A percentile compares a stretch with the other conserved stretches of the same genome.
These are phyloP conservation scores for Thraustotheca clavata DNA, from an alignment of 352 stramenopile genomes.

Conservation along the genomic window DNA sequence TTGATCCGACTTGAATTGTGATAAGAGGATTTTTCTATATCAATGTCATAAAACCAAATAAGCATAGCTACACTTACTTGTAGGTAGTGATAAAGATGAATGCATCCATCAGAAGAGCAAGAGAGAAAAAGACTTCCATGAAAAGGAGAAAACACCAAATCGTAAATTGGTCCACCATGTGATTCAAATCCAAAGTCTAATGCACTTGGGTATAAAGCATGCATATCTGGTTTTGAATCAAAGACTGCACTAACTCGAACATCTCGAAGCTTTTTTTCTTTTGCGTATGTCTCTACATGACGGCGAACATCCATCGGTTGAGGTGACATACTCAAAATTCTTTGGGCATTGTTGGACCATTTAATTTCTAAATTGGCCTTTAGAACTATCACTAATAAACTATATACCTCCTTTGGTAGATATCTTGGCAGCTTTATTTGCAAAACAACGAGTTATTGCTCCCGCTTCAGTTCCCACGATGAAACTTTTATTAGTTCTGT, in stretches of 20 bases:
- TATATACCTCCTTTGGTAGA: constrained; percentile 58
- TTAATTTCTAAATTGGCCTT: constrained; percentile 26
- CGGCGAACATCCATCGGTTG: constrained; percentile 34
- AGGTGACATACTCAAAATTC: constrained; percentile 51
- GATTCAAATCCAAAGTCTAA: constrained; percentile 69
- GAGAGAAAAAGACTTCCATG: constrained; percentile 73
- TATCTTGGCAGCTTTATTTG: constrained; percentile 36
- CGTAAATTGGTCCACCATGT: constrained; percentile 71
- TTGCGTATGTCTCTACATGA: constrained; percentile 60
- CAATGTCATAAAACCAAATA: not conserved
- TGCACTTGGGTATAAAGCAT: constrained; percentile 46
- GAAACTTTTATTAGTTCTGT: constrained; percentile 67
- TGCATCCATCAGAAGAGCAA: constrained; percentile 66
- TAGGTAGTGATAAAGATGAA: constrained; percentile 56
- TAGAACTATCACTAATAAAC: not conserved
- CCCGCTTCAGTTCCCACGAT: constrained; percentile 70
- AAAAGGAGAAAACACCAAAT: constrained; percentile 74
- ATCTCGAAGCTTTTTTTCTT: constrained; percentile 48
- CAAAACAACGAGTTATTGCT: constrained; percentile 51
- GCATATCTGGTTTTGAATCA: constrained; percentile 54
- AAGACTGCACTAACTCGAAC: constrained; percentile 66
- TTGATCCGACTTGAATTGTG: constrained; percentile 50
- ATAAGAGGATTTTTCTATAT: constrained; percentile 47
- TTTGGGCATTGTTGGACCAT: constrained; percentile 57
- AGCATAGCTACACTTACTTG: constrained; percentile 7